Evolutionary conservation across 495 filamentous ascomycete genomes (phyloP).

Genomic region (Chlorociboria aeruginascens): DNA sequence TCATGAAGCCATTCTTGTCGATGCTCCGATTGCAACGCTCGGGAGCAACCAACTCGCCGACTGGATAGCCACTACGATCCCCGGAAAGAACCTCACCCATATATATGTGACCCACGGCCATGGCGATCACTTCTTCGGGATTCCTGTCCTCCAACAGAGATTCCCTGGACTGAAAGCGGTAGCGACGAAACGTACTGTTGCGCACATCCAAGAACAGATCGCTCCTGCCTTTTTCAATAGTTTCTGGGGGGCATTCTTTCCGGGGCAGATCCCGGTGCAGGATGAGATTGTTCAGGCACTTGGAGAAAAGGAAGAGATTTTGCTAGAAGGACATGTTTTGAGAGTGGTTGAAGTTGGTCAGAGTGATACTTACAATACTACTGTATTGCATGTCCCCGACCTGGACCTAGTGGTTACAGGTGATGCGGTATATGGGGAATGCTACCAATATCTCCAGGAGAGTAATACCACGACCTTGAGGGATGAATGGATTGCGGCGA

Average conservation of each 20-base stretch:
- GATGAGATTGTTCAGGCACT: background rate
- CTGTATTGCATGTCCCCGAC: background rate
- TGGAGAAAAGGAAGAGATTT: background rate
- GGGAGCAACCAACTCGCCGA: conserved; percentile 13
- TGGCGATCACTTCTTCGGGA: conserved; percentile 33
- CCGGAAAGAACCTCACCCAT: conserved; percentile 21
- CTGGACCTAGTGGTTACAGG: background rate
- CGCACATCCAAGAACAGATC: conserved; percentile 24
- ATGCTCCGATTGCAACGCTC: conserved; percentile 18
- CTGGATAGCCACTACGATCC: conserved; percentile 21
- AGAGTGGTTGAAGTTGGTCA: conserved; percentile 2
- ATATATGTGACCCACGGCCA: conserved; percentile 38
- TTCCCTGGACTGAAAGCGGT: conserved; percentile 23
- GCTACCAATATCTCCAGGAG: conserved; percentile 25
- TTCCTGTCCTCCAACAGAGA: conserved; percentile 15
- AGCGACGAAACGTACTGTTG: conserved; percentile 21
- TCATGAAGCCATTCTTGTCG: conserved; percentile 23
- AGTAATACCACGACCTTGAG: conserved; percentile 16
- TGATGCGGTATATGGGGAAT: conserved; percentile 21
- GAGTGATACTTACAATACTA: background rate
- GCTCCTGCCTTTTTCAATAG: background rate
- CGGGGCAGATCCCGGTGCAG: background rate
- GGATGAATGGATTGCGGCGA: conserved; percentile 22
- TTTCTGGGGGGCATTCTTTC: background rate
- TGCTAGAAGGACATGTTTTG: conserved; percentile 1